A percentile compares a stretch with the other conserved stretches of the same genome.
phyloP scores from a whole-genome alignment of 495 filamentous ascomycete genomes.

The Neurospora intermedia region DNA sequence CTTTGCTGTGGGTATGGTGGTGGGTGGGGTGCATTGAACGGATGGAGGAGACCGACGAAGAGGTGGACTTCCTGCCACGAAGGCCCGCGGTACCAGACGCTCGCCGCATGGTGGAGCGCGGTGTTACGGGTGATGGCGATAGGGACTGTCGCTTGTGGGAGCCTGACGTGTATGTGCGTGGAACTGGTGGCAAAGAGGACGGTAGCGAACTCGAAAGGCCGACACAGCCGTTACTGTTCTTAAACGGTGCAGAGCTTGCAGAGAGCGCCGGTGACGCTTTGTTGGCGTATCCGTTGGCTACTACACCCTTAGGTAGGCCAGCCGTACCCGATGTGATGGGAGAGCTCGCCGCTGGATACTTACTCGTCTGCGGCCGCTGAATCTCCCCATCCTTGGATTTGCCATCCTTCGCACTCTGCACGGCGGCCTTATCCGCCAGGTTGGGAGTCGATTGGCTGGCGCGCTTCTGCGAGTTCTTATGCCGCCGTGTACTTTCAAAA shows the following conservation, averaged over 20 bases:
- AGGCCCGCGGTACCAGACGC: slow-evolving; percentile 51
- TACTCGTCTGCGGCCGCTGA: slow-evolving; percentile 44
- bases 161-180: slow-evolving; percentile 39
- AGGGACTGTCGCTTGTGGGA: slow-evolving; percentile 69
- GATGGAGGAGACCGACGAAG: slow-evolving; percentile 87
- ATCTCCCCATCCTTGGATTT: slow-evolving; percentile 35
- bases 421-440: slow-evolving; percentile 27
- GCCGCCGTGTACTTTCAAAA: slow-evolving; percentile 35
- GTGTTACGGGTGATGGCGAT: slow-evolving; percentile 82
- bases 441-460: slow-evolving; percentile 47
- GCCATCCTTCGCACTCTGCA: slow-evolving; percentile 27
- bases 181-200: slow-evolving; percentile 22
- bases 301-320: slow-evolving; percentile 24
- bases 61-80: slow-evolving; percentile 89
- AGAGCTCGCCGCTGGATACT: slow-evolving; percentile 28
- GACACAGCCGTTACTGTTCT: slow-evolving; percentile 8
- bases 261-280: slow-evolving; percentile 2
- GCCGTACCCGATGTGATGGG: slow-evolving; percentile 12
- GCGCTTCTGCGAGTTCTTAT: slow-evolving; percentile 30
- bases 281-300: slow-evolving; percentile 25
- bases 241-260: slow-evolving; percentile 1
- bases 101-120: slow-evolving; percentile 71
- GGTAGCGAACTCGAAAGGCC: slow-evolving; percentile 27
- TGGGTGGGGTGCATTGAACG: slow-evolving; percentile 80
- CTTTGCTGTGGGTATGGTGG: slow-evolving; percentile 87